Evolutionary conservation across 495 filamentous ascomycete genomes (phyloP).

Genomic region (Podospora comata): DNA sequence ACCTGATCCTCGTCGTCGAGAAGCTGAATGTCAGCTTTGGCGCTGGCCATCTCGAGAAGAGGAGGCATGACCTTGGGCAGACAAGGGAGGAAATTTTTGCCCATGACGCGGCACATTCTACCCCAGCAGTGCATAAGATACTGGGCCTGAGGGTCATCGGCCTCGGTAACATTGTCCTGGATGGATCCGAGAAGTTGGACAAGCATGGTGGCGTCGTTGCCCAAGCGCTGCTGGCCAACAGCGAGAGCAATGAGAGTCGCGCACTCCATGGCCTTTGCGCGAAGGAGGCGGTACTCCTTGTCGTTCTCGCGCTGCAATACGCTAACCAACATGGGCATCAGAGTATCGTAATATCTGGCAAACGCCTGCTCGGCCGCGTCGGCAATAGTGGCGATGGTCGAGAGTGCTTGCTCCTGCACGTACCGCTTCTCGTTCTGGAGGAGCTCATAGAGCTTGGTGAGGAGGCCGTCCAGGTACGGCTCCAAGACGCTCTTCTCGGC

Average conservation of each 20-base stretch:
- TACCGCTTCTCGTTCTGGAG: conserved; percentile 88
- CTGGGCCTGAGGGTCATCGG: conserved; percentile 93
- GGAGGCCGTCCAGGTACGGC: conserved; percentile 86
- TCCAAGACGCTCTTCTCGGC: conserved; percentile 89
- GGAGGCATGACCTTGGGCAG: conserved; percentile 92
- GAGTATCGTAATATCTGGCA: conserved; percentile 86
- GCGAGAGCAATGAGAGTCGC: conserved; percentile 95
- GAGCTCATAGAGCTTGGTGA: conserved; percentile 76
- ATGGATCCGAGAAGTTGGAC: conserved; percentile 84
- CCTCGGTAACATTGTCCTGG: conserved; percentile 80
- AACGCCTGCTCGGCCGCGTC: conserved; percentile 96
- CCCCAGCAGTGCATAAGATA: conserved; percentile 99
- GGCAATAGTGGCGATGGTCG: conserved; percentile 97
- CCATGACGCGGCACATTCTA: conserved; percentile 94
- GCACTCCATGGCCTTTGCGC: conserved; percentile 99
- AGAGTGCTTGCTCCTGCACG: conserved; percentile 96
- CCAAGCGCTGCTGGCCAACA: conserved; percentile 90
- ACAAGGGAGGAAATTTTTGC: conserved; percentile 86
- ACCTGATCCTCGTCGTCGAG: conserved; percentile 95
- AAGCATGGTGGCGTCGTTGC: conserved; percentile 75
- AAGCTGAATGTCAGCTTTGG: conserved; percentile 96
- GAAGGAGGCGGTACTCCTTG: conserved; percentile 85
- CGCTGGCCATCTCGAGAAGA: conserved; percentile 81
- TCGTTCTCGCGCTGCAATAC: conserved; percentile 84
- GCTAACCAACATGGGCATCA: conserved; percentile 92